phyloP scores from a whole-genome alignment of 2,329 filamentous ascomycete species.

The Monilinia fructicola region DNA sequence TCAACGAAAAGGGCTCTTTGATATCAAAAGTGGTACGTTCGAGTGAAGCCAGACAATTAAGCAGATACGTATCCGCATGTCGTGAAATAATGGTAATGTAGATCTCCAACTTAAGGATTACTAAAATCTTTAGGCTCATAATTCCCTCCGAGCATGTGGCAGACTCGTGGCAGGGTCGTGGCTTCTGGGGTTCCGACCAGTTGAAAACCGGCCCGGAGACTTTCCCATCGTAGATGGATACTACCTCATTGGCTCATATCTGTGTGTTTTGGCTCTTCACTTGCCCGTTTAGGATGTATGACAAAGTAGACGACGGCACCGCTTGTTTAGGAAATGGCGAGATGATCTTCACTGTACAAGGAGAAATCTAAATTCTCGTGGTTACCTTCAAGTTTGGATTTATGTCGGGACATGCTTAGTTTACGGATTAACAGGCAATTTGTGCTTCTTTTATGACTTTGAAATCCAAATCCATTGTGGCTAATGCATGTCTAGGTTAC shows the following conservation, averaged over 20 bases:
- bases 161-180: not conserved
- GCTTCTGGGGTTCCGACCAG: not conserved
- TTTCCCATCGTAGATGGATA: not conserved
- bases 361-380: not conserved
- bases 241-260: not conserved
- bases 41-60: not conserved
- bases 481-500: not conserved
- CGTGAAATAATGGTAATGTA: not conserved
- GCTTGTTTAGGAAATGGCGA: conserved; percentile 3
- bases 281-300: not conserved
- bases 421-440: not conserved
- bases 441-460: not conserved
- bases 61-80: not conserved
- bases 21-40: not conserved
- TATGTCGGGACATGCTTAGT: not conserved
- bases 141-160: conserved; percentile 4
- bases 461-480: not conserved
- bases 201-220: not conserved
- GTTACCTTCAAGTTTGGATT: not conserved
- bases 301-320: conserved; percentile 2
- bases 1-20: not conserved
- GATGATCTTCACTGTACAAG: not conserved
- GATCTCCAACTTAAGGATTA: not conserved
- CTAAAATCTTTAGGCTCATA: conserved; percentile 2
- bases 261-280: not conserved